Evolutionary conservation across 345 rosid genomes (phyloP).

Genomic region (Bruguiera parviflora): DNA sequence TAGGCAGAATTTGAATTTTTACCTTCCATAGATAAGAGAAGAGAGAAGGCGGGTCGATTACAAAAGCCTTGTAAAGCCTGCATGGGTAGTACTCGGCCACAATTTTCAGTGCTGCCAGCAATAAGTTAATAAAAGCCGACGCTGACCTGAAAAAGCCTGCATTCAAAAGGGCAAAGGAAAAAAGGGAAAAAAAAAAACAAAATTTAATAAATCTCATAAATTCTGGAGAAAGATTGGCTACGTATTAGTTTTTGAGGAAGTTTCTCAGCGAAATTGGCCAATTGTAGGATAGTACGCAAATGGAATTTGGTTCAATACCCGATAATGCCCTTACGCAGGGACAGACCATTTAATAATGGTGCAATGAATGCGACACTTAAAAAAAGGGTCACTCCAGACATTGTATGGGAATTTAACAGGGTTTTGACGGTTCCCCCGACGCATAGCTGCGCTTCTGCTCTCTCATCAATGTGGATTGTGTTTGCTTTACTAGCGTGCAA

Average conservation of each 20-base stretch:
- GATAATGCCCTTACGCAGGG: constrained; percentile 39
- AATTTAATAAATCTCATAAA: constrained; percentile 52
- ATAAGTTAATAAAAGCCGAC: constrained; percentile 72
- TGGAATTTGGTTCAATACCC: constrained; percentile 37
- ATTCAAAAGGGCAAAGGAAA: neutral
- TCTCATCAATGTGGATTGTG: constrained; percentile 10
- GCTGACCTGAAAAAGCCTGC: constrained; percentile 98
- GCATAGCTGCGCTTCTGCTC: neutral
- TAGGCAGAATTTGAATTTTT: constrained; percentile 28
- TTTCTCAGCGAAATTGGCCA: constrained; percentile 23
- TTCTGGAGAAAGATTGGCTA: neutral
- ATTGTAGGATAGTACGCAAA: constrained; percentile 16
- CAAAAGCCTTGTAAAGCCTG: constrained; percentile 72
- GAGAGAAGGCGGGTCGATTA: constrained; percentile 89
- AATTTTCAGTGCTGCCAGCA: constrained; percentile 75
- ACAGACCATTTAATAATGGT: constrained; percentile 1
- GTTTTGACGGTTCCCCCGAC: constrained; percentile 41
- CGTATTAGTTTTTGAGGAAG: no score
- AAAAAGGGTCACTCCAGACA: constrained; percentile 46
- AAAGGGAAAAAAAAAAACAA: constrained; percentile 28
- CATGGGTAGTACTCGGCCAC: constrained; percentile 80
- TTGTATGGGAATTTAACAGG: constrained; percentile 32
- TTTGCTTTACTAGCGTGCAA: constrained; percentile 32
- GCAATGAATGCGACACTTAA: constrained; percentile 28
- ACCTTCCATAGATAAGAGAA: constrained; percentile 97